A percentile compares a stretch with the other conserved stretches of the same genome.
phyloP scores from a whole-genome alignment of 2,329 filamentous ascomycete species.

The Xylariaceae sp. region DNA sequence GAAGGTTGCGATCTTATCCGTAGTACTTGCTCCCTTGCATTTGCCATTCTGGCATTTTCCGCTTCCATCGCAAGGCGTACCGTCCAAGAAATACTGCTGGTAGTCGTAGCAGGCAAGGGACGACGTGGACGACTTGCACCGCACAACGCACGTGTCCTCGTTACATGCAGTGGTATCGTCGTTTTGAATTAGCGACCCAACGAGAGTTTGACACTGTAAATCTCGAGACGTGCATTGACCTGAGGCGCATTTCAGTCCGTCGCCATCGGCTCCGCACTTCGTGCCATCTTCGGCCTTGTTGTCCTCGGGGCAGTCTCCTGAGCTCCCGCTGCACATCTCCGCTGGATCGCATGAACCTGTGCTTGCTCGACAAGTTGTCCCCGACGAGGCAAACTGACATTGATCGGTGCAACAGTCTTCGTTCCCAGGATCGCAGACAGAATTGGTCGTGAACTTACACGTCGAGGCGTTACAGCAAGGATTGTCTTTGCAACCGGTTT shows the following conservation, averaged over 20 bases:
- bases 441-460: slow-evolving; percentile 74
- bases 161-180: slow-evolving; percentile 83
- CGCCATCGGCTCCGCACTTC: slow-evolving; percentile 63
- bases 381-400: slow-evolving; percentile 66
- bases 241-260: slow-evolving; percentile 73
- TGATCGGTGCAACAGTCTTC: slow-evolving; percentile 72
- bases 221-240: slow-evolving; percentile 94
- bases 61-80: slow-evolving; percentile 77
- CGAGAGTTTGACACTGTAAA: slow-evolving; percentile 80
- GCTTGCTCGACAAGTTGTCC: slow-evolving; percentile 75
- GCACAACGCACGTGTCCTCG: slow-evolving; percentile 67
- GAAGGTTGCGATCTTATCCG: slow-evolving; percentile 71
- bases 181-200: slow-evolving; percentile 69
- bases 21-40: slow-evolving; percentile 69
- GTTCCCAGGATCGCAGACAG: slow-evolving; percentile 78
- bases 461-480: slow-evolving; percentile 80
- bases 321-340: slow-evolving; percentile 75
- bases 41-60: slow-evolving; percentile 76
- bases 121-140: slow-evolving; percentile 71
- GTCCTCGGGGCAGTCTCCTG: slow-evolving; percentile 73
- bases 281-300: slow-evolving; percentile 66
- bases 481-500: slow-evolving; percentile 68
- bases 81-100: slow-evolving; percentile 91
- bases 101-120: slow-evolving; percentile 67
- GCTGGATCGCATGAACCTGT: slow-evolving; percentile 80